Evolutionary conservation across 805 yeast species (phyloP), one percentile per base, ranked within the genome.

Genomic region (Lachancea meyersii): DNA sequence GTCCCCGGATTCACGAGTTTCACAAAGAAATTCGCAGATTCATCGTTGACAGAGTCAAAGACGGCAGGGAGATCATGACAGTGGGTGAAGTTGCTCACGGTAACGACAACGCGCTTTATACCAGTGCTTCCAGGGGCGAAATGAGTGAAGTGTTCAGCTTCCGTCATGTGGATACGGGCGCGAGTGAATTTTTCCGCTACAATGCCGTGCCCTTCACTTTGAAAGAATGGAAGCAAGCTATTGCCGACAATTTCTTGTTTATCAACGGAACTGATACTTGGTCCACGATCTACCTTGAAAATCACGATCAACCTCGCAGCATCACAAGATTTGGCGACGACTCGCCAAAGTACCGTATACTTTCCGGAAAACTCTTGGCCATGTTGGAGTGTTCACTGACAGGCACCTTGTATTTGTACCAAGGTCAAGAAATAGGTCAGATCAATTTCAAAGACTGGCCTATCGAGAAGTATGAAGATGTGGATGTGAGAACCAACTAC

Each of bases 401-500:
- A 22, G 81, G 82, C 38, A 75, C 82, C 11, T 57, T 75, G 41
- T 77, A 67, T 59, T 60, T 77, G 31, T 77, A 76, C 59, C 81
- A 77, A 58, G 82, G 82, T 40, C 82, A 77, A 56, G 82, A 77
- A 51, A 62, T 77, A 47, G 82, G 78, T 26, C 72, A 71, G 73
- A 68, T 69, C 41, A 77, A 77, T 53, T 58, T 75, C 23, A 52
- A 60, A 40, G 53, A 55, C 31, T 75, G 79, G 78, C 63, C 66
- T 17, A 60, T 75, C 41, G 64, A 62, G 16, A 76, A 75, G 52
- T 77, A 75, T 59, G 58, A 64, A 48, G 82, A 77, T 52, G 69
- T 77, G 46, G 70, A 71, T 48, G 63, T 74, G 34, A 57, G 67
- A 48, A 71, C 28, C 28, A 30, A 30, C 32, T 30, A 30, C 32